Percentiles rank a stretch among this genome's conserved stretches.
Conservation (phyloP, 139 green algal genomes). For the Chlorella sp. region DNA sequence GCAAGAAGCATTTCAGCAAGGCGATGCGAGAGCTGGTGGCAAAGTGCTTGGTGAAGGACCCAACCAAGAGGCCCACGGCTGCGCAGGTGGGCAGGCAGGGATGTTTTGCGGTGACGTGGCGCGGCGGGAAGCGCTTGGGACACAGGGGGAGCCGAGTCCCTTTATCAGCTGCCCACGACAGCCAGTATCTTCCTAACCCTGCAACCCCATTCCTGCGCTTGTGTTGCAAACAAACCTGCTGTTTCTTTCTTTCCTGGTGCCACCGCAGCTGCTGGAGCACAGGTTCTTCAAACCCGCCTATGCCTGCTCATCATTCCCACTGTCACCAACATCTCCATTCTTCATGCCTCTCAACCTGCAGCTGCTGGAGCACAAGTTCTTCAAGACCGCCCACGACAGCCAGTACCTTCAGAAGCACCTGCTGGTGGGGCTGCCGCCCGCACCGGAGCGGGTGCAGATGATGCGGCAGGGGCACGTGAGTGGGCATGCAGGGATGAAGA, state of each 20-base stretch:
- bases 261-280: constrained; percentile 70
- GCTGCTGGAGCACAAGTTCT: constrained; percentile 98
- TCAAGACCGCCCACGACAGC: constrained; percentile 88
- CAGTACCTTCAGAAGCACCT: constrained; percentile 86
- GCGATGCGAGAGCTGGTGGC: constrained; percentile 94
- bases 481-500: constrained; percentile 55
- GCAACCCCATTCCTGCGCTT: no score
- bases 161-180: neutral
- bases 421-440: constrained; percentile 80
- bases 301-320: constrained; percentile 42
- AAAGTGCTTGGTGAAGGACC: constrained; percentile 97
- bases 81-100: constrained; percentile 29
- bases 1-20: constrained; percentile 49
- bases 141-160: no score
- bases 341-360: constrained; percentile 45
- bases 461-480: constrained; percentile 75
- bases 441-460: constrained; percentile 85
- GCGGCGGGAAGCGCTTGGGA: no score
- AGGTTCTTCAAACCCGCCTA: constrained; percentile 96
- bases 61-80: constrained; percentile 85
- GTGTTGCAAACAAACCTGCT: no score
- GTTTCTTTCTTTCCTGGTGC: no score
- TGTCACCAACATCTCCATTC: neutral
- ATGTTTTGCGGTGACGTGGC: no score
- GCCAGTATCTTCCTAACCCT: no score